A percentile compares a stretch with the other conserved stretches of the same genome.
phyloP scores from a whole-genome alignment of 2,329 filamentous ascomycete species.

The Alternaria incomplexa region DNA sequence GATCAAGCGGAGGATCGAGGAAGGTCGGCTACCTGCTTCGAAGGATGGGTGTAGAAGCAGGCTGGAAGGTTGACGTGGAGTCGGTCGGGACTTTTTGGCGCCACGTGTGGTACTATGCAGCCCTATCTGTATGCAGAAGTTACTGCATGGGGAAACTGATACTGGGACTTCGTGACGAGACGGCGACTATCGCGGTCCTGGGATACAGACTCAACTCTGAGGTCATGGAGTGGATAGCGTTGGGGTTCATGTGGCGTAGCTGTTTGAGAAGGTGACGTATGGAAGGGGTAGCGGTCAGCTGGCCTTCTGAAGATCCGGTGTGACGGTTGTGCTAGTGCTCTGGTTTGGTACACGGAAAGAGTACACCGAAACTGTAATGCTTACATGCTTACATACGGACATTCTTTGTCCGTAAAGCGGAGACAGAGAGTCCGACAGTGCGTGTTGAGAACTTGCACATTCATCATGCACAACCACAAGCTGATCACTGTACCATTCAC shows the following conservation, averaged over 20 bases:
- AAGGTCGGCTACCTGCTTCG: not conserved
- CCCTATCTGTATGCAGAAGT: constrained; percentile 1
- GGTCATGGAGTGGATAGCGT: not conserved
- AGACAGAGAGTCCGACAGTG: not conserved
- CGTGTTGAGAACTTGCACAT: not conserved
- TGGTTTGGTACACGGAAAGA: not conserved
- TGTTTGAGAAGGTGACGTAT: not conserved
- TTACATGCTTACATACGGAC: not conserved
- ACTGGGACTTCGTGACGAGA: not conserved
- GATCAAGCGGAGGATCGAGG: not conserved
- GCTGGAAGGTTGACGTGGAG: not conserved
- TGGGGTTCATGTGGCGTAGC: not conserved
- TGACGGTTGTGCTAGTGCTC: not conserved
- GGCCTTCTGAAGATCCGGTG: not conserved
- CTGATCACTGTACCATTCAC: not conserved
- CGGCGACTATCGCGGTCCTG: not conserved
- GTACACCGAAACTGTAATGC: not conserved
- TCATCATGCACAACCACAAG: not conserved
- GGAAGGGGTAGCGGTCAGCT: not conserved
- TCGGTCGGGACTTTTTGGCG: not conserved
- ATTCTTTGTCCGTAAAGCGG: not conserved
- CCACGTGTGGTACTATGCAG: constrained; percentile 1
- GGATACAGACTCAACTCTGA: not conserved
- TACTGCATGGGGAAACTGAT: not conserved
- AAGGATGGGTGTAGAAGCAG: not conserved